Conservation (phyloP, 2,329 filamentous ascomycete genomes). For the Madurella fahalii region DNA sequence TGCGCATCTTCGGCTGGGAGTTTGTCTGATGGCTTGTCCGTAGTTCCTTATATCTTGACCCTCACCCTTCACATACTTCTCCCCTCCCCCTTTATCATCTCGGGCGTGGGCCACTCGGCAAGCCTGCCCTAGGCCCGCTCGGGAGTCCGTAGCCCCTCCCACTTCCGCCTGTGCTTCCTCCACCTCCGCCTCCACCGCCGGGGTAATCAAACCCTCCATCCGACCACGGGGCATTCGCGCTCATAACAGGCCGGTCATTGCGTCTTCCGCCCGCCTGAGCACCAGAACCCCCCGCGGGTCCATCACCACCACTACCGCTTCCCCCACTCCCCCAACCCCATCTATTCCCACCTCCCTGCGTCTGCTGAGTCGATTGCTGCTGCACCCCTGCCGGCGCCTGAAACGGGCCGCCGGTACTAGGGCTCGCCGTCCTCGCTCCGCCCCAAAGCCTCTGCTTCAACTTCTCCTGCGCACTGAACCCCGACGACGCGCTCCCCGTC, state of each 20-base stretch:
- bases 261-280: conserved; percentile 28
- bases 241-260: conserved; percentile 39
- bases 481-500: conserved; percentile 31
- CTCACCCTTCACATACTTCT: not conserved
- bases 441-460: conserved; percentile 77
- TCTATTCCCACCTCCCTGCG: conserved; percentile 26
- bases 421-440: conserved; percentile 54
- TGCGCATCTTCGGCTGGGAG: too few species aligned
- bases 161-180: conserved; percentile 20
- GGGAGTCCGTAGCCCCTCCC: conserved; percentile 41
- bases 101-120: conserved; percentile 38
- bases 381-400: conserved; percentile 39
- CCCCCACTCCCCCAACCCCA: conserved; percentile 39
- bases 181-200: conserved; percentile 33
- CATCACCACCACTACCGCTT: conserved; percentile 29
- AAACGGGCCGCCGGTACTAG: conserved; percentile 45
- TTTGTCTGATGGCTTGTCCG: not conserved
- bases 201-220: conserved; percentile 38
- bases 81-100: conserved; percentile 31
- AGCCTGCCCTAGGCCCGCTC: conserved; percentile 40
- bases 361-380: conserved; percentile 11
- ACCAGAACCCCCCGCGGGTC: conserved; percentile 8
- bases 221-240: conserved; percentile 47
- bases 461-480: conserved; percentile 70
- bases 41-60: not conserved